These are phyloP conservation scores for Lactarius hengduanensis DNA, from an alignment of 768 basidiomycete genomes.

Conservation along the genomic window DNA sequence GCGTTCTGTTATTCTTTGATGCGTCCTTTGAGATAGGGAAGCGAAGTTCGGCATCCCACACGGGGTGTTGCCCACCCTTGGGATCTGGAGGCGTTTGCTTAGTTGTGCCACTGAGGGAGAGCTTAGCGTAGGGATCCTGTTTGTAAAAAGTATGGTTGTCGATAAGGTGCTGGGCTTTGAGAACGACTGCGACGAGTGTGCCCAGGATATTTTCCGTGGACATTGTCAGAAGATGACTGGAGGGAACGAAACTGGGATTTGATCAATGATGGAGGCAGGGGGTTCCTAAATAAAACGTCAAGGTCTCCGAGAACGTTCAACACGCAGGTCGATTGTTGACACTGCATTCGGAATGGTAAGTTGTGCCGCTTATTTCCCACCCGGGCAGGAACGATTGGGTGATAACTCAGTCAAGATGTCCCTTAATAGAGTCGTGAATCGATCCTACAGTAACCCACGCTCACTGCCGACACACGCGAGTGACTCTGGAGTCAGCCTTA, in stretches of 20 bases:
- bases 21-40: slow-evolving; percentile 65
- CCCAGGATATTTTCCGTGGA: slow-evolving; percentile 46
- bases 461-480: neutral
- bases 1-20: slow-evolving; percentile 52
- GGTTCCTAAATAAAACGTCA: neutral
- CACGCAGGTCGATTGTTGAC: too few species aligned
- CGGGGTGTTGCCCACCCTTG: slow-evolving; percentile 90
- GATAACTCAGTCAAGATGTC: neutral
- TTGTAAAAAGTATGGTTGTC: slow-evolving; percentile 88
- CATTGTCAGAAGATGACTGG: slow-evolving; percentile 9
- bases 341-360: neutral
- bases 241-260: neutral
- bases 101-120: slow-evolving; percentile 55
- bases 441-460: neutral
- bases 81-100: slow-evolving; percentile 72
- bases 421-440: too few species aligned
- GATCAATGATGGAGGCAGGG: neutral
- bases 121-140: slow-evolving; percentile 82
- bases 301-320: neutral
- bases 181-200: slow-evolving; percentile 79
- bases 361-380: neutral
- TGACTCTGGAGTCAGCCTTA: too few species aligned
- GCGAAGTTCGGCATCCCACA: slow-evolving; percentile 88
- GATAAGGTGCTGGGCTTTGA: slow-evolving; percentile 79
- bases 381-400: neutral